Evolutionary conservation across 2,329 filamentous ascomycete species (phyloP).

Genomic region (Apiospora kogelbergensis): DNA sequence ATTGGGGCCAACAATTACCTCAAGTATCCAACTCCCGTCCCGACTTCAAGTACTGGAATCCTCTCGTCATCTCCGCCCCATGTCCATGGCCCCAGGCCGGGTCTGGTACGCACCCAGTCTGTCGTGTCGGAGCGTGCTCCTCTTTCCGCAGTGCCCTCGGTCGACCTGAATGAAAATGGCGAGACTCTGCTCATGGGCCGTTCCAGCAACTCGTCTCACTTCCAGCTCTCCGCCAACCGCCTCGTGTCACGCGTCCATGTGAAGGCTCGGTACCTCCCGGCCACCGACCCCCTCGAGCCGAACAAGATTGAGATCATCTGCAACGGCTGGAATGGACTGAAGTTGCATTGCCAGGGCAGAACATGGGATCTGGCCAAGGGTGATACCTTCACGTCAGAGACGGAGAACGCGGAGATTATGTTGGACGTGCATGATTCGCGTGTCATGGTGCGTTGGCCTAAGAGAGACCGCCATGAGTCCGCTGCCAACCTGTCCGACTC

Average conservation of each 20-base stretch:
- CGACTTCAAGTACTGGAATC: slow-evolving; percentile 91
- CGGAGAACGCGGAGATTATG: slow-evolving; percentile 87
- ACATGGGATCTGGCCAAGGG: slow-evolving; percentile 85
- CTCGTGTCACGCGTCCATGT: slow-evolving; percentile 93
- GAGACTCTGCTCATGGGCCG: slow-evolving; percentile 84
- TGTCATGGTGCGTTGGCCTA: slow-evolving; percentile 87
- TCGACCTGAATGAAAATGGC: slow-evolving; percentile 79
- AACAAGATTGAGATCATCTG: slow-evolving; percentile 87
- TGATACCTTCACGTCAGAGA: slow-evolving; percentile 87
- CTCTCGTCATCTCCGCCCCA: slow-evolving; percentile 81
- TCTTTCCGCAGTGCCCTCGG: slow-evolving; percentile 76
- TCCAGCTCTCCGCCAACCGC: slow-evolving; percentile 88
- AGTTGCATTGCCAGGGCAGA: slow-evolving; percentile 85
- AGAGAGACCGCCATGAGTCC: slow-evolving; percentile 48
- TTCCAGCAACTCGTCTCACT: slow-evolving; percentile 93
- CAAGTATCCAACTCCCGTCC: slow-evolving; percentile 90
- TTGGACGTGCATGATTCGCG: slow-evolving; percentile 91
- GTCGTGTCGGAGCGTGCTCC: slow-evolving; percentile 76
- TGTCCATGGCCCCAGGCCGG: slow-evolving; percentile 45
- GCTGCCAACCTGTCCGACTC: slow-evolving; percentile 61
- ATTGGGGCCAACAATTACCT: slow-evolving; percentile 47
- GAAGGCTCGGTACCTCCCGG: slow-evolving; percentile 78
- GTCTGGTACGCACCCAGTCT: slow-evolving; percentile 60
- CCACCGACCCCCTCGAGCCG: slow-evolving; percentile 64
- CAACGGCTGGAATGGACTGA: slow-evolving; percentile 93